Conservation (phyloP, 129 eudicot genomes). For the Centella asiatica region DNA sequence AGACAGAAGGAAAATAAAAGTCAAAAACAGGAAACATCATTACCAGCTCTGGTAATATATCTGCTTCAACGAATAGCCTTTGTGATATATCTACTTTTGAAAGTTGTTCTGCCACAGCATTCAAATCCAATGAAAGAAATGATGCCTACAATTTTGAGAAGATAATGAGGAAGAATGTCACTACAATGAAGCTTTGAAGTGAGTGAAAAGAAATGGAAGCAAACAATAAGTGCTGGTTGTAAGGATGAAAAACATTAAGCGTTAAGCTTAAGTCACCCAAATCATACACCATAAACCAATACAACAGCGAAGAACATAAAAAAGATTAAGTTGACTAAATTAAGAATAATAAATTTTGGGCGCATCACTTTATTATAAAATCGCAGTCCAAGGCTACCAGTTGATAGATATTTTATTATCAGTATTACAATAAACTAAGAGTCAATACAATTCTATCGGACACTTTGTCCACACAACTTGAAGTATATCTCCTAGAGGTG, state of each 20-base stretch:
- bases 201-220: neutral
- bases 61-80: slow-evolving; percentile 64
- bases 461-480: too few relatives aligned
- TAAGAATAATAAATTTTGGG: neutral
- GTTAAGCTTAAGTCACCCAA: too few relatives aligned
- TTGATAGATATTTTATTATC: too few relatives aligned
- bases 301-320: neutral
- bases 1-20: neutral
- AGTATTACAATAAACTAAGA: too few relatives aligned
- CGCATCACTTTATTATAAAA: neutral
- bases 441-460: too few relatives aligned
- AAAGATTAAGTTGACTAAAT: neutral
- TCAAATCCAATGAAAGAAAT: slow-evolving; percentile 58
- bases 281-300: too few relatives aligned
- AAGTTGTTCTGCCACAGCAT: slow-evolving; percentile 58
- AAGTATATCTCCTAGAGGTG: too few relatives aligned
- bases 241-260: too few relatives aligned
- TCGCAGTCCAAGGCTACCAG: neutral
- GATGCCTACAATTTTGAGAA: slow-evolving; percentile 41
- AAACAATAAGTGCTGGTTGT: neutral
- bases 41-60: slow-evolving; percentile 60
- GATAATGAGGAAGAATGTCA: neutral
- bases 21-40: slow-evolving; percentile 6
- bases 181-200: neutral
- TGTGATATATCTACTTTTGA: slow-evolving; percentile 48